Evolutionary conservation across 495 filamentous ascomycete species (phyloP).

Genomic region (Tetracladium setigerum): DNA sequence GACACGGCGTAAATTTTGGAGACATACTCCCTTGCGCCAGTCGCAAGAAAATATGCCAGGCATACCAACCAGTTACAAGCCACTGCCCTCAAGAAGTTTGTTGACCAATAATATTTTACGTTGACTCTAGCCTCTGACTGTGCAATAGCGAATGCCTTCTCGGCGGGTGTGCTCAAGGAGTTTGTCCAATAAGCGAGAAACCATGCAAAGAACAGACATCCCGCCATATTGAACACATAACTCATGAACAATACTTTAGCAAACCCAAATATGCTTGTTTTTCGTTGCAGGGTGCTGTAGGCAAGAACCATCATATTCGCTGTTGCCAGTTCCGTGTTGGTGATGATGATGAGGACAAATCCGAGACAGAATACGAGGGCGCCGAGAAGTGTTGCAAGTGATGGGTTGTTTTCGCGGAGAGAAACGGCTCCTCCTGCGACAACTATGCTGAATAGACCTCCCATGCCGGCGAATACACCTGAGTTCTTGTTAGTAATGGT

Average conservation of each 20-base stretch:
- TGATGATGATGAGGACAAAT: background rate
- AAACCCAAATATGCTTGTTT: constrained; percentile 38
- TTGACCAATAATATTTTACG: constrained; percentile 43
- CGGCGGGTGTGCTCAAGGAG: background rate
- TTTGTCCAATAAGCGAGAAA: constrained; percentile 47
- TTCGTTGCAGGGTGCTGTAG: constrained; percentile 31
- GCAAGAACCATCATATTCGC: background rate
- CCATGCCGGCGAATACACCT: background rate
- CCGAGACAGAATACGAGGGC: background rate
- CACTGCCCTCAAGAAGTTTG: constrained; percentile 50
- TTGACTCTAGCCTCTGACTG: constrained; percentile 45
- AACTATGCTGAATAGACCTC: background rate
- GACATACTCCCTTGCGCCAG: constrained; percentile 42
- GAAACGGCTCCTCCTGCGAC: background rate
- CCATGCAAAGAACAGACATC: constrained; percentile 46
- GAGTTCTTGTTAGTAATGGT: too few relatives aligned
- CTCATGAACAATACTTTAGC: constrained; percentile 44
- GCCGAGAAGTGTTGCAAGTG: background rate
- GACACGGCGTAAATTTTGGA: constrained; percentile 53
- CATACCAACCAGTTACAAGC: constrained; percentile 60
- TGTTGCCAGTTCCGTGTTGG: background rate
- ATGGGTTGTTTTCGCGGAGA: background rate
- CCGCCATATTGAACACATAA: constrained; percentile 50
- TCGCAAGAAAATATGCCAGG: constrained; percentile 45
- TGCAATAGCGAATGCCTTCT: background rate